Conservation (phyloP, 257 asterid genomes). For the Solanum pimpinellifolium region DNA sequence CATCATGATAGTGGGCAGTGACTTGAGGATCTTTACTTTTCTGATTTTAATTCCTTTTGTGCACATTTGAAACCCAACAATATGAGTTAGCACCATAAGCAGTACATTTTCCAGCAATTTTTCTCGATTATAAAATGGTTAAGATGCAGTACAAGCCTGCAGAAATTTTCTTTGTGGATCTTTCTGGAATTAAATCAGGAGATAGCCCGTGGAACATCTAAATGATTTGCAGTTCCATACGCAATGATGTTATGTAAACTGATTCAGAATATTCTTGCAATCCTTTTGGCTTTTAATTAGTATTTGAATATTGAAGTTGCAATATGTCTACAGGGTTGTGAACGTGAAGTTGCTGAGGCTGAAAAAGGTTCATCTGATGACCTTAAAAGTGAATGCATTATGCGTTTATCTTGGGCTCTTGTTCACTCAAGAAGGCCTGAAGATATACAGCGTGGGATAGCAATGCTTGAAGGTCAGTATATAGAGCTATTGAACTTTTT, state of each 20-base stretch:
- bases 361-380: slow-evolving; percentile 67
- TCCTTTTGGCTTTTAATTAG: neutral
- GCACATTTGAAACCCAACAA: neutral
- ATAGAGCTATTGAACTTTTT: neutral
- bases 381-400: slow-evolving; percentile 64
- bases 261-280: neutral
- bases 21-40: neutral
- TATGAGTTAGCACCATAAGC: neutral
- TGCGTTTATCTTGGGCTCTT: slow-evolving; percentile 97
- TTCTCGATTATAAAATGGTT: neutral
- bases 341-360: slow-evolving; percentile 84
- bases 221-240: neutral
- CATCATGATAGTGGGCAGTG: neutral
- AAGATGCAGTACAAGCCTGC: neutral
- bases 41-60: neutral
- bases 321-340: slow-evolving; percentile 62
- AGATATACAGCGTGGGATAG: slow-evolving; percentile 90
- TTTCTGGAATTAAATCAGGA: neutral
- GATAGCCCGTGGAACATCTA: neutral
- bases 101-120: neutral
- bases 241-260: neutral
- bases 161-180: neutral
- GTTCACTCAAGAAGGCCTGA: slow-evolving; percentile 77
- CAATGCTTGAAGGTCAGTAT: slow-evolving; percentile 83
- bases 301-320: neutral